Evolutionary conservation across 768 basidiomycete genomes (phyloP).

Genomic region (Mycena haematopus): DNA sequence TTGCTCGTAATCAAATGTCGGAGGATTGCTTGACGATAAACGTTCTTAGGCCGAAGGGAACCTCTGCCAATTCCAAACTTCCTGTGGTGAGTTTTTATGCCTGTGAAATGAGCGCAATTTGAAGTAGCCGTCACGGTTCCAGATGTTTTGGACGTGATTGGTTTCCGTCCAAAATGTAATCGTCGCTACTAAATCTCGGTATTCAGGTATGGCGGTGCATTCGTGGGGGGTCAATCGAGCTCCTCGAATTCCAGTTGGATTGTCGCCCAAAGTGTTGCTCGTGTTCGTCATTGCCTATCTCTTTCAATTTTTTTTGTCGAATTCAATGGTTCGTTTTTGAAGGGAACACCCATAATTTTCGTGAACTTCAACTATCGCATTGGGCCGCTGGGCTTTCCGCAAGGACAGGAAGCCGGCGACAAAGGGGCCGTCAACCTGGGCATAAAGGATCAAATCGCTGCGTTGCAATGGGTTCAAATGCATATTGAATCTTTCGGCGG

Average conservation of each 20-base stretch:
- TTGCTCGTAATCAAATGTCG: slow-evolving; percentile 5
- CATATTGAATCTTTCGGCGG: slow-evolving; percentile 65
- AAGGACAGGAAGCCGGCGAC: slow-evolving; percentile 32
- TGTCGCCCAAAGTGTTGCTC: slow-evolving; percentile 21
- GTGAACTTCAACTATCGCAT: slow-evolving; percentile 53
- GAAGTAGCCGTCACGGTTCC: neutral
- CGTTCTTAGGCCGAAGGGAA: neutral
- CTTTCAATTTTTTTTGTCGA: neutral
- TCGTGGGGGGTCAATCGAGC: neutral
- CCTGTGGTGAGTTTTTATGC: slow-evolving; percentile 6
- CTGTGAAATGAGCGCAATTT: neutral
- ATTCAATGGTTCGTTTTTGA: neutral
- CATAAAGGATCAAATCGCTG: slow-evolving; percentile 45
- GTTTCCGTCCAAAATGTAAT: neutral
- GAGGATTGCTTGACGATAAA: slow-evolving; percentile 10
- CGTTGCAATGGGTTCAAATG: slow-evolving; percentile 55
- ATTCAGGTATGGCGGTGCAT: slow-evolving; percentile 2
- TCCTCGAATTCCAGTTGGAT: slow-evolving; percentile 1
- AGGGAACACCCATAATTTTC: slow-evolving; percentile 46
- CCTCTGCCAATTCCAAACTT: neutral
- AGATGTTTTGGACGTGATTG: slow-evolving; percentile 15
- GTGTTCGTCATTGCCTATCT: neutral
- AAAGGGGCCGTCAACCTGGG: slow-evolving; percentile 45
- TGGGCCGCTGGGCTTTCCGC: neutral
- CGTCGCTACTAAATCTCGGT: neutral